Base-by-base conservation (phyloP, 176 grass and related monocot genomes). In the Oryza rufipogon region DNA sequence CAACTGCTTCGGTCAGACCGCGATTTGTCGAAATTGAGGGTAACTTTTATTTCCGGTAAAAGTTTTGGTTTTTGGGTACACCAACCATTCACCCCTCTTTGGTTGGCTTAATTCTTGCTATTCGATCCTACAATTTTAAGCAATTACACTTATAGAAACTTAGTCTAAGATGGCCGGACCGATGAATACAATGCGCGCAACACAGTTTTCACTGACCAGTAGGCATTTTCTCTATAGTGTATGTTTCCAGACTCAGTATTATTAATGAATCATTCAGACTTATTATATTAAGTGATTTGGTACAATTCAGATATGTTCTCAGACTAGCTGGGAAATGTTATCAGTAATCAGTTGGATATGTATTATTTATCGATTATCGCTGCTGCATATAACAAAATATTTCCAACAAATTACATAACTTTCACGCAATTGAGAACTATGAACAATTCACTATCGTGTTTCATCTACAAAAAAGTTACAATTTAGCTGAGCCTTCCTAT, bases 401-500 rank as follows among this genome's bases (percentile, higher is more conserved):
- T 79, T 79, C 54, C 20, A 79, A n/a, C 49, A 71, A 73, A 78
- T n/a, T 36, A 23, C 28, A 34, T 41, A 79, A 7, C 25, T 64
- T 73, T 78, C 28, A 64, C 9, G 15, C 49, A 79, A 72, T 64
- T n/a, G 23, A 66, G 14, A 17, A 86, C 54, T 86, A 79, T 36
- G 34, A 70, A 76, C 49, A 47, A 34, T 81, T 81, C 51, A 82
- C 9, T 36, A 41, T 63, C 34, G 11, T 20, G 12, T 64, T 33
- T 82, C 38, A 64, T 82, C 56, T 47, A 58, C 26, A 54, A 73
- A 9, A 9, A 64, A 64, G 38, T 20, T 73, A 73, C 70, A 64
- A 14, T 73, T 64, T 20, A 70, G 19, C 64, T 70, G 45, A 32
- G 56, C 1, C 20, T 81, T 76, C 61, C 72, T 87, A 87, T 64